These are phyloP conservation scores for Pinus tabuliformis DNA, from an alignment of 75 land plant species.

Conservation along the genomic window DNA sequence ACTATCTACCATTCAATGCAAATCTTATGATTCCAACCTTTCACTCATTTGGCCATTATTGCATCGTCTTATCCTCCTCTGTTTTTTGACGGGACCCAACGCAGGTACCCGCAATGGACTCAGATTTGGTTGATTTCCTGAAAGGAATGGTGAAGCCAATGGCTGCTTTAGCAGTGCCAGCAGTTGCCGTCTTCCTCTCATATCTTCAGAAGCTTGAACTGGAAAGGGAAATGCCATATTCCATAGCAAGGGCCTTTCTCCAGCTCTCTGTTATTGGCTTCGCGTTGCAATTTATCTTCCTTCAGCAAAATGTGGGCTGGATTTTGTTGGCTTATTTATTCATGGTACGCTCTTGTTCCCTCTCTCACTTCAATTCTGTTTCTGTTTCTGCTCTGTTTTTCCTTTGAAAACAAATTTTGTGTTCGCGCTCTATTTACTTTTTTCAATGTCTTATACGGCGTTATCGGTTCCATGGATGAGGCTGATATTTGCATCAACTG, in stretches of 20 bases:
- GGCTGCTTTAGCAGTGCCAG: conserved; percentile 62
- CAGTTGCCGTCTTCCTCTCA: conserved; percentile 59
- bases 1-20: too few species aligned
- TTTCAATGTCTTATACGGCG: too few species aligned
- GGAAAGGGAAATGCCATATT: conserved; percentile 64
- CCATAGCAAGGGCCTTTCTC: conserved; percentile 65
- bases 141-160: conserved; percentile 78
- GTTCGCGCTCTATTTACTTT: too few species aligned
- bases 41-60: too few species aligned
- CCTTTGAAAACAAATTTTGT: too few species aligned
- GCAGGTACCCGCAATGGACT: neutral
- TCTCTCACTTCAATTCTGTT: too few species aligned
- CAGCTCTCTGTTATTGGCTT: conserved; percentile 84
- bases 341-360: conserved; percentile 43
- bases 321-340: conserved; percentile 72
- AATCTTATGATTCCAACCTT: too few species aligned
- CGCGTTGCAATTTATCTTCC: conserved; percentile 80
- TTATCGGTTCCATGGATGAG: too few species aligned
- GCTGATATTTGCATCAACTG: too few species aligned
- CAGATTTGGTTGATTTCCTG: conserved; percentile 42
- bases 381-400: too few species aligned
- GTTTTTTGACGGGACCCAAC: too few species aligned
- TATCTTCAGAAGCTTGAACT: conserved; percentile 53
- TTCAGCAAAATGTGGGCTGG: conserved; percentile 57
- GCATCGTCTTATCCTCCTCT: too few species aligned